phyloP scores from a whole-genome alignment of 208 protist genomes.

The Leishmania guyanensis region DNA sequence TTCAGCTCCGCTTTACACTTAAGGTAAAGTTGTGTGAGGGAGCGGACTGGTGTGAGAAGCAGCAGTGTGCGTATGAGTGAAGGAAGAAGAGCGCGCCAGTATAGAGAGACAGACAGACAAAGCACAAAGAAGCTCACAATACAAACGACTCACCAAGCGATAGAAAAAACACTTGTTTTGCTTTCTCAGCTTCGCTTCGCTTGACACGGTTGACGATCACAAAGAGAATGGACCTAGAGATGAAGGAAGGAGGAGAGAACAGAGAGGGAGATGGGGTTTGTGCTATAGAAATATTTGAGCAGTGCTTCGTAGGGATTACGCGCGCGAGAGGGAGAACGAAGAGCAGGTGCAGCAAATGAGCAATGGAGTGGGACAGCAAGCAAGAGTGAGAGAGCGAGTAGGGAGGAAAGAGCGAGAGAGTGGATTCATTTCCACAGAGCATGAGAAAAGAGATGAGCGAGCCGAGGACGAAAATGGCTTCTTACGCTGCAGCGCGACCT shows the following conservation, averaged over 20 bases:
- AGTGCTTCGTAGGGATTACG: neutral
- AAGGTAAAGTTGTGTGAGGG: neutral
- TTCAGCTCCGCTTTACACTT: neutral
- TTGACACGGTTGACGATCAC: neutral
- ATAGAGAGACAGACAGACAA: neutral
- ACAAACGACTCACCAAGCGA: too few species aligned
- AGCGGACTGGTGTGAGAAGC: neutral
- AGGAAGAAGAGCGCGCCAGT: neutral
- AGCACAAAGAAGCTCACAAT: too few species aligned
- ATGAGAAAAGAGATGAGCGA: neutral
- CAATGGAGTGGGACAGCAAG: neutral
- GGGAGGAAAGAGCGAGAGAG: neutral
- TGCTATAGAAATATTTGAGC: neutral
- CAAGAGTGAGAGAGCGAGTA: neutral
- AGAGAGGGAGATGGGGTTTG: neutral
- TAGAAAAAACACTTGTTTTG: neutral
- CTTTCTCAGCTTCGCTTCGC: neutral
- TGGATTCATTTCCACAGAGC: too few species aligned
- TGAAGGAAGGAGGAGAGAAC: neutral
- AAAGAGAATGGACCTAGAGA: neutral
- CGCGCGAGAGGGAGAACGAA: neutral
- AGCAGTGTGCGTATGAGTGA: neutral
- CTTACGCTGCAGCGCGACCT: neutral
- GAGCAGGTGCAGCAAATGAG: neutral
- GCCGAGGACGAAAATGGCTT: neutral